These are phyloP conservation scores for Quercus gilva DNA, from an alignment of 306 rosid species.

Conservation along the genomic window DNA sequence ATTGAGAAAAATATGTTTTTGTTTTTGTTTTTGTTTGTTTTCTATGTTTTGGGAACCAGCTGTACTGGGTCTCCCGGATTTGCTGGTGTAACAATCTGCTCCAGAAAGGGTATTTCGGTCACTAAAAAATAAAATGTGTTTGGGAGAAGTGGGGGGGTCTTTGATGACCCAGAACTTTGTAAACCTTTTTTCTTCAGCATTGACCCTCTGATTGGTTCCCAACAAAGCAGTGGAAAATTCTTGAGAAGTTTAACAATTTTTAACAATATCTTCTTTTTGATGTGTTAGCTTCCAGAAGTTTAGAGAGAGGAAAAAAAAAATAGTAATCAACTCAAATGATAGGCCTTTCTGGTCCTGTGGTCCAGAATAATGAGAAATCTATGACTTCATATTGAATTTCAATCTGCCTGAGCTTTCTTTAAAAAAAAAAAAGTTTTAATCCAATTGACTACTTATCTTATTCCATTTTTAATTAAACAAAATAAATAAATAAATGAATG, in stretches of 20 bases:
- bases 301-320: no score
- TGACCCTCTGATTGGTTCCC: constrained; percentile 12
- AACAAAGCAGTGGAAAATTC: not conserved
- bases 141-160: not conserved
- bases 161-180: constrained; percentile 2
- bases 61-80: constrained; percentile 17
- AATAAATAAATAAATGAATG: not conserved
- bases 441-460: not conserved
- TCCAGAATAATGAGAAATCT: not conserved
- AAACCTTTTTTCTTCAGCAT: not conserved
- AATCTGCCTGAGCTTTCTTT: not conserved
- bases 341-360: not conserved
- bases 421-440: not conserved
- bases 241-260: not conserved
- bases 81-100: constrained; percentile 10
- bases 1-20: not conserved
- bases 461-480: not conserved
- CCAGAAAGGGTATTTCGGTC: constrained; percentile 37
- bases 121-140: constrained; percentile 2
- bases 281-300: not conserved
- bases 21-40: constrained; percentile 16
- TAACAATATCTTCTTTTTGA: not conserved
- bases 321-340: not conserved
- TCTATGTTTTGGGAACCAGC: constrained; percentile 23
- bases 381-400: not conserved